Evolutionary conservation across 2,329 filamentous ascomycete genomes (phyloP).

Genomic region (Fusarium sp.): DNA sequence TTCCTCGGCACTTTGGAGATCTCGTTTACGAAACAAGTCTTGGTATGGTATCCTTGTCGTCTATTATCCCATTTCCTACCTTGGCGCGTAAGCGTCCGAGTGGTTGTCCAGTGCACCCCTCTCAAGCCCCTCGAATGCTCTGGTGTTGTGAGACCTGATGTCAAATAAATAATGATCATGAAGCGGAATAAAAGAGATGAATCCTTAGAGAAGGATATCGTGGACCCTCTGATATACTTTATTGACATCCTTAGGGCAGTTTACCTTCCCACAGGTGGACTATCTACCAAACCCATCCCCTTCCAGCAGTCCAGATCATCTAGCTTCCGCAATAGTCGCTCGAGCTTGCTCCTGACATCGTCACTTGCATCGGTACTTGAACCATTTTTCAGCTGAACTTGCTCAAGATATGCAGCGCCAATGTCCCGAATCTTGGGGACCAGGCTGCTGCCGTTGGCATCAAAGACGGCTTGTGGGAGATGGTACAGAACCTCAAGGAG

Average conservation of each 20-base stretch:
- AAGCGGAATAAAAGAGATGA: too few relatives aligned
- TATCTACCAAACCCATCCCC: conserved; percentile 30
- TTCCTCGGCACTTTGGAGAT: not conserved
- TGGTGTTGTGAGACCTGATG: too few relatives aligned
- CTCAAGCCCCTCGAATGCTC: too few relatives aligned
- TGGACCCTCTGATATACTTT: too few relatives aligned
- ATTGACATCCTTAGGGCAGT: too few relatives aligned
- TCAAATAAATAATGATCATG: too few relatives aligned
- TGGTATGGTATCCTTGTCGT: not conserved
- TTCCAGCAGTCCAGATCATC: conserved; percentile 49
- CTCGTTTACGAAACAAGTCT: not conserved
- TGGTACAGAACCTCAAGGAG: conserved; percentile 51
- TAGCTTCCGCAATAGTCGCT: conserved; percentile 45
- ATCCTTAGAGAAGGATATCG: too few relatives aligned
- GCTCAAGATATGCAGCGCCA: conserved; percentile 49
- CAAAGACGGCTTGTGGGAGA: conserved; percentile 47
- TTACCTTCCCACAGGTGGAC: not conserved
- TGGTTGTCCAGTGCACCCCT: too few relatives aligned
- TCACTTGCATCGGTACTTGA: conserved; percentile 8
- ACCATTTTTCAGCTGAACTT: conserved; percentile 33
- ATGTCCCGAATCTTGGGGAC: conserved; percentile 54
- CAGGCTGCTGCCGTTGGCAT: conserved; percentile 49
- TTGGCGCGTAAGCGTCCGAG: too few relatives aligned
- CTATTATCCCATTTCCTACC: too few relatives aligned
- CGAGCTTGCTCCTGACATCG: conserved; percentile 39